These are phyloP conservation scores for Xylaria grammica DNA, from an alignment of 495 filamentous ascomycete genomes.

Conservation along the genomic window DNA sequence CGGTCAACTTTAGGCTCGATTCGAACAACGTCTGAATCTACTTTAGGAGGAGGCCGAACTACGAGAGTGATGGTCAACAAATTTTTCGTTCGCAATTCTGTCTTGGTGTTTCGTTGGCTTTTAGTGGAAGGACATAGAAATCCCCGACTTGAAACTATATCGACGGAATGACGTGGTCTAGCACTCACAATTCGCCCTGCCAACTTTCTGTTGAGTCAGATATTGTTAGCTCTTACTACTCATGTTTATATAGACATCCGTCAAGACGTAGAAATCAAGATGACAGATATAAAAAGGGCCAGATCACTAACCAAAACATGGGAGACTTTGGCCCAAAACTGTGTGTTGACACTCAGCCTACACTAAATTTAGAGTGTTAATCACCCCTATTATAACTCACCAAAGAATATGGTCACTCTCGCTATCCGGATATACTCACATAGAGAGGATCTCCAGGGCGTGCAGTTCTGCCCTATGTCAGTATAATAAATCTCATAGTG, in stretches of 20 bases:
- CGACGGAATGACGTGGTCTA: background rate
- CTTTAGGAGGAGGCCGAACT: conserved; percentile 75
- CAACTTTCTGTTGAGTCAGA: conserved; percentile 67
- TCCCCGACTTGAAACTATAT: background rate
- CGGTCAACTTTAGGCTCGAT: conserved; percentile 76
- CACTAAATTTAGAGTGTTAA: conserved; percentile 41
- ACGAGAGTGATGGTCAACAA: background rate
- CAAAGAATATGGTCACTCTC: background rate
- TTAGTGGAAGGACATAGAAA: background rate
- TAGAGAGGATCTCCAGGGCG: conserved; percentile 83
- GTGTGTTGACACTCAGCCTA: conserved; percentile 85
- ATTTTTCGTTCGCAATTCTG: background rate
- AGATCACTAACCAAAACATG: conserved; percentile 66
- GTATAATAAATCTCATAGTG: background rate
- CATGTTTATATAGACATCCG: background rate
- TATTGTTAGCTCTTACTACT: background rate
- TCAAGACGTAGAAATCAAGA: background rate
- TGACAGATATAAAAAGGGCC: background rate
- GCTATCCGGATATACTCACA: conserved; percentile 22
- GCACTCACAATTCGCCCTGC: conserved; percentile 74
- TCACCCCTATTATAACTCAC: background rate
- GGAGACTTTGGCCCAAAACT: conserved; percentile 86
- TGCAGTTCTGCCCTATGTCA: conserved; percentile 48
- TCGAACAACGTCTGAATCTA: conserved; percentile 66
- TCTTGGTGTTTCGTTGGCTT: background rate